These are phyloP conservation scores for Daldinia sp. DNA, from an alignment of 2,329 filamentous ascomycete species.

Conservation along the genomic window DNA sequence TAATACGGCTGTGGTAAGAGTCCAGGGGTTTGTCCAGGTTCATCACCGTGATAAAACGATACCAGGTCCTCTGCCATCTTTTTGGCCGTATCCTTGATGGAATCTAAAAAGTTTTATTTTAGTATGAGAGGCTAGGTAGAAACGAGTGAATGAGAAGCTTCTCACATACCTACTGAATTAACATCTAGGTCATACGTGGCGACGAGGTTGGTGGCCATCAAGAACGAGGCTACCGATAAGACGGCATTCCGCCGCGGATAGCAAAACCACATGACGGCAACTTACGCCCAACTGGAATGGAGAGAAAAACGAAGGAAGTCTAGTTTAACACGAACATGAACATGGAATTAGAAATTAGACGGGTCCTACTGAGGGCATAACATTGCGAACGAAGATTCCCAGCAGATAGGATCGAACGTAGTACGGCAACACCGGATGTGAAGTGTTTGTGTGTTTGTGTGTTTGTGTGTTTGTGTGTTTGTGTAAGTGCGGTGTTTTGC, in stretches of 20 bases:
- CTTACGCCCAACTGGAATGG: conserved; percentile 19
- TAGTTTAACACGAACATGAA: conserved; percentile 22
- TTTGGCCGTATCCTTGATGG: conserved; percentile 58
- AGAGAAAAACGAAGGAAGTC: conserved; percentile 8
- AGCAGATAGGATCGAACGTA: conserved; percentile 5
- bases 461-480: not conserved
- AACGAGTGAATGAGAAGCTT: not conserved
- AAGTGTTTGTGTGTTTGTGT: conserved; percentile 4
- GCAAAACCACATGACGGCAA: conserved; percentile 39
- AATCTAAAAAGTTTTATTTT: conserved; percentile 52
- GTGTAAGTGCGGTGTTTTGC: conserved; percentile 5
- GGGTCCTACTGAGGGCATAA: conserved; percentile 15
- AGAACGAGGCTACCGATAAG: conserved; percentile 32
- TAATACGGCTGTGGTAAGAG: conserved; percentile 63
- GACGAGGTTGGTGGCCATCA: conserved; percentile 23
- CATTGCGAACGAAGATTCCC: conserved; percentile 23
- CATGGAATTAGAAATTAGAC: conserved; percentile 18
- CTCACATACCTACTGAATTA: conserved; percentile 40
- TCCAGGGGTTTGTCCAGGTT: conserved; percentile 60
- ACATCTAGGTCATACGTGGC: conserved; percentile 43
- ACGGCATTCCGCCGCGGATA: conserved; percentile 32
- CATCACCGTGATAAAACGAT: conserved; percentile 57
- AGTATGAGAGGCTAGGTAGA: conserved; percentile 12
- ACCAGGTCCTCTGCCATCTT: conserved; percentile 62
- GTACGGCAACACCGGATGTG: conserved; percentile 11